Percentiles rank a stretch among this genome's conserved stretches.
These are phyloP conservation scores for Rhododendron griersonianum DNA, from an alignment of 148 eudicot species.

Conservation along the genomic window DNA sequence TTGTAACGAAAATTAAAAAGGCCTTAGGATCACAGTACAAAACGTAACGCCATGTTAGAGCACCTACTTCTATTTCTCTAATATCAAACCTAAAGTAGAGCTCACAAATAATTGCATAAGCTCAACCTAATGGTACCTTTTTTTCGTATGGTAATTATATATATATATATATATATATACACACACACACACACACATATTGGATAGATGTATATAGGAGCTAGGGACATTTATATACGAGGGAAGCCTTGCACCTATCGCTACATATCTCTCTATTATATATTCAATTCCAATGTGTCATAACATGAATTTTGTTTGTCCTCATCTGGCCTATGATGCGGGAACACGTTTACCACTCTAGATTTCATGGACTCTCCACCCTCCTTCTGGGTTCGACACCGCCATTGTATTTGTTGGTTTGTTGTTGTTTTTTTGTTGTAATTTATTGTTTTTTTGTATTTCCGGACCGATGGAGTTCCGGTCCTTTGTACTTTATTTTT, in stretches of 20 bases:
- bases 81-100: background rate
- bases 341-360: no score
- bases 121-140: background rate
- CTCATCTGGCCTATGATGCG: no score
- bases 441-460: no score
- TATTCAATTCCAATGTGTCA: background rate
- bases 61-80: background rate
- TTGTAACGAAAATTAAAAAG: no score
- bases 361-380: no score
- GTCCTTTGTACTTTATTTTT: no score
- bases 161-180: no score
- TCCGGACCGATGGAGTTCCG: no score
- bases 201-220: background rate
- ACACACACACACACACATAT: no score
- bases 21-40: background rate
- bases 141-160: background rate
- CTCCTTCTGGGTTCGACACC: no score
- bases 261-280: background rate
- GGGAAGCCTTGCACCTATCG: background rate
- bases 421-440: no score
- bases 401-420: no score
- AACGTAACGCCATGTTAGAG: background rate
- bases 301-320: background rate
- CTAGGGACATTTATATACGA: background rate
- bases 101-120: background rate